Evolutionary conservation across 257 asterid species (phyloP), one percentile per base, ranked within the genome.

Genomic region (Eustoma russellianum): DNA sequence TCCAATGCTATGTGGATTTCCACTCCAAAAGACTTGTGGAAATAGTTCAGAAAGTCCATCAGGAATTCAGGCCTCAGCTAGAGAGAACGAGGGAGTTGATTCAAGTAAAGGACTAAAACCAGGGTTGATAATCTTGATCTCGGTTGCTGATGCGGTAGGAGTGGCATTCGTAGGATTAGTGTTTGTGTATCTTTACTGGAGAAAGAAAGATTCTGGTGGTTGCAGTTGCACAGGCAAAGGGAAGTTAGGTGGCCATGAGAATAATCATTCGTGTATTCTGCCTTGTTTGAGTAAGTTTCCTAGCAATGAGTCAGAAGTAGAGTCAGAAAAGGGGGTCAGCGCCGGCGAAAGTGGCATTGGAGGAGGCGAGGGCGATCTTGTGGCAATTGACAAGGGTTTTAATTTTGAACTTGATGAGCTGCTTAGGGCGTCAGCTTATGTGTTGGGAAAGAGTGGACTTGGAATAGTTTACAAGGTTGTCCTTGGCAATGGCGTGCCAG

Each of bases 401-500:
- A 88, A 55, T 65, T 82, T 81, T 50, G 97, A 88, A 67, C 72
- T 88, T 6, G 98, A 92, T 43, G 98, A 92, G 80, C 64, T 92
- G 49, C 60, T 92, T 79, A 88, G 98, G 57, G 98, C 98, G 0
- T 92, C 98, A 1, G 98, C 98, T 43, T 92, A 92, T 61, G 98
- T 87, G 19, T 70, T 87, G 72, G 98, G 98, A 14, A 92, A 92
- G 80, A 92, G 97, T 57, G 92, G 98, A 17, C 69, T 85, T 61
- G 98, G 98, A 67, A 88, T 92, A 59, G 95, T 87, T 52, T 92
- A 92, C 16, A 92, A 92, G 75, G 98, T 92, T 65, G 98, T 92
- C 65, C 83, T 92, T 0, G 95, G 95, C 33, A 92, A 85, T 66
- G 98, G 97, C 0, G 63, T 82, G 9, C 95, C 98, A 0, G 96